Conservation (phyloP, 202 grass and related monocot species). For the Miscanthus sacchariflorus region DNA sequence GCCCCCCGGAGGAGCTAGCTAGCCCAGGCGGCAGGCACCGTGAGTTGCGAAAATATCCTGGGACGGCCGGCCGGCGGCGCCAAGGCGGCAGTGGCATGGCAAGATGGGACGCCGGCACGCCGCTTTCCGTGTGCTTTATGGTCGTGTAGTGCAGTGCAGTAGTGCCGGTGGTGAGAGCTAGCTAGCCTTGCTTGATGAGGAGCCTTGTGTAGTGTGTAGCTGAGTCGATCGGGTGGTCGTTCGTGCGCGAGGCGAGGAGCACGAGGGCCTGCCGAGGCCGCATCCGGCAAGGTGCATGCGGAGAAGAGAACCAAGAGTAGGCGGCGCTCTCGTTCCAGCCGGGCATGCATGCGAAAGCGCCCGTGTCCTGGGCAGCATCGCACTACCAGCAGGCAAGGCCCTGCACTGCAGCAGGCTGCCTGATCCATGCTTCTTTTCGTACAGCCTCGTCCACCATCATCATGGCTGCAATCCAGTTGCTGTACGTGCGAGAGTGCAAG, state of each 20-base stretch:
- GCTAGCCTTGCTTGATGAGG: not conserved
- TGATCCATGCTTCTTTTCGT: not conserved
- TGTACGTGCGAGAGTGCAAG: slow-evolving; percentile 19
- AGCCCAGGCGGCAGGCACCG: not conserved
- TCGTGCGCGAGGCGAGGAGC: slow-evolving; percentile 33
- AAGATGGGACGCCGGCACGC: not conserved
- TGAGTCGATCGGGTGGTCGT: not conserved
- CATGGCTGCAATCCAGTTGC: slow-evolving; percentile 13
- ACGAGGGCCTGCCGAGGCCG: slow-evolving; percentile 4
- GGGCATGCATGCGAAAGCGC: slow-evolving; percentile 14
- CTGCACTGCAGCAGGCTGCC: not conserved
- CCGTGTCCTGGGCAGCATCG: slow-evolving; percentile 37
- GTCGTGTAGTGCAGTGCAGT: not conserved
- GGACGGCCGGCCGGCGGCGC: not conserved
- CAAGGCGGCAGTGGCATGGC: not conserved
- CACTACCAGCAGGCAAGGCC: not conserved
- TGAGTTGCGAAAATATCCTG: slow-evolving; percentile 10
- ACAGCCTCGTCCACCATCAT: not conserved
- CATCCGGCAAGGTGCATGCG: slow-evolving; percentile 25
- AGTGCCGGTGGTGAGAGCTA: not conserved
- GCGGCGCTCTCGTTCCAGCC: not conserved
- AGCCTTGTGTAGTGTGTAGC: not conserved
- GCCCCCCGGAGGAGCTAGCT: not conserved
- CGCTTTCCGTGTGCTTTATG: slow-evolving; percentile 25
- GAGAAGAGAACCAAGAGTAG: not conserved